Percentiles rank a stretch among this genome's conserved stretches.
phyloP scores from a whole-genome alignment of 2,329 filamentous ascomycete species.

The Macrophomina tecta region DNA sequence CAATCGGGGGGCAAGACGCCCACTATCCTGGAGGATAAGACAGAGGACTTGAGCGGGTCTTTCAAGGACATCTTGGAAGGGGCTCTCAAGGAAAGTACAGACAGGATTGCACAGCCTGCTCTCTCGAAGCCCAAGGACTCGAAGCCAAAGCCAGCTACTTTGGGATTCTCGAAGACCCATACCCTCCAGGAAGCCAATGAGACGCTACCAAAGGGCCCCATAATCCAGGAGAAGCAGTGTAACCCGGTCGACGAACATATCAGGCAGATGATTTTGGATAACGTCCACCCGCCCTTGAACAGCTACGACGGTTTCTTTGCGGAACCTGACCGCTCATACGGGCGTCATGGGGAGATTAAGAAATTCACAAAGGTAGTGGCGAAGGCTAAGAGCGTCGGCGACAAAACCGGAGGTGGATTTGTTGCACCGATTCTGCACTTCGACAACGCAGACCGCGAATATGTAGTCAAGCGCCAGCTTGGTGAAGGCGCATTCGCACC shows the following conservation, averaged over 20 bases:
- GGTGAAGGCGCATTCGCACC: conserved; percentile 94
- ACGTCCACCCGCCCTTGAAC: conserved; percentile 73
- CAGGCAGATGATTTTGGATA: conserved; percentile 74
- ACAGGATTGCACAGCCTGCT: conserved; percentile 59
- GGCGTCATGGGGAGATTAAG: conserved; percentile 76
- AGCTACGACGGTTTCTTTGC: conserved; percentile 83
- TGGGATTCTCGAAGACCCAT: conserved; percentile 35
- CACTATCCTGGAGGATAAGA: conserved; percentile 50
- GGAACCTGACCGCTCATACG: conserved; percentile 67
- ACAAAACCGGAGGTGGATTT: conserved; percentile 67
- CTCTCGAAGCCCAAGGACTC: conserved; percentile 46
- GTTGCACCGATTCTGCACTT: conserved; percentile 72
- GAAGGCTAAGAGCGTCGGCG: conserved; percentile 61
- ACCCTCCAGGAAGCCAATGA: conserved; percentile 42
- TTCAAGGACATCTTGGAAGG: conserved; percentile 68
- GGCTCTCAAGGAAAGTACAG: conserved; percentile 48
- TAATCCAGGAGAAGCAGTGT: conserved; percentile 82
- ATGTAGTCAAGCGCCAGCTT: conserved; percentile 82
- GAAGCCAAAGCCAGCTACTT: conserved; percentile 31
- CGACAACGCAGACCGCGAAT: conserved; percentile 67
- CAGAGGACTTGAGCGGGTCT: conserved; percentile 71
- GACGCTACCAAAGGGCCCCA: conserved; percentile 65
- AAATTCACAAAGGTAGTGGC: conserved; percentile 75
- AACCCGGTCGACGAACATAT: conserved; percentile 85
- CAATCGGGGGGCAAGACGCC: conserved; percentile 47